Evolutionary conservation across 1,284 basidiomycete species (phyloP).

Genomic region (Ceratobasidium sp.): DNA sequence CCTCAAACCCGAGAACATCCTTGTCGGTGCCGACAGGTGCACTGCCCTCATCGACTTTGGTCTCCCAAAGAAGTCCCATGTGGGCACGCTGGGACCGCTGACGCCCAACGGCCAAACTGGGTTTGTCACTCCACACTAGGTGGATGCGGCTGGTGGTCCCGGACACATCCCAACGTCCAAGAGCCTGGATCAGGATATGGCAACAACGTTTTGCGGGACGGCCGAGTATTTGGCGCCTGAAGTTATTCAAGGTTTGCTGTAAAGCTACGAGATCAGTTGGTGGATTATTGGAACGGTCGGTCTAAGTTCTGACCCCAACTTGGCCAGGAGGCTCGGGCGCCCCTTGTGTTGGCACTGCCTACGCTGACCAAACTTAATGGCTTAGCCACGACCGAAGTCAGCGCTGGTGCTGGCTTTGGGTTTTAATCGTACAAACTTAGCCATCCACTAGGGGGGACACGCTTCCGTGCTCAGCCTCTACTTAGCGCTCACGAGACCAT

Average conservation of each 20-base stretch:
- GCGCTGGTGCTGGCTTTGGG: too few species aligned
- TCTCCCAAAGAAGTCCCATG: constrained; percentile 84
- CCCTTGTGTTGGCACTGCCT: too few species aligned
- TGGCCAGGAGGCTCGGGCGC: too few species aligned
- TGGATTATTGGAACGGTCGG: constrained; percentile 99
- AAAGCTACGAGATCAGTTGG: constrained; percentile 97
- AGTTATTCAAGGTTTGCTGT: constrained; percentile 90
- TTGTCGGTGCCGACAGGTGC: constrained; percentile 92
- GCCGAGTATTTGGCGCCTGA: constrained; percentile 95
- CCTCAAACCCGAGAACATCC: constrained; percentile 93
- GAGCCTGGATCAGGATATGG: constrained; percentile 62
- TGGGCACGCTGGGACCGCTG: constrained; percentile 54
- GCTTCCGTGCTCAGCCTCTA: too few species aligned
- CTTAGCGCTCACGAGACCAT: too few species aligned
- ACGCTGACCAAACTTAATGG: too few species aligned
- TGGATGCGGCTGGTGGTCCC: constrained; percentile 58
- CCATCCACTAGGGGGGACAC: too few species aligned
- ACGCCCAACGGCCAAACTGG: constrained; percentile 59
- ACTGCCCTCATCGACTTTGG: constrained; percentile 97
- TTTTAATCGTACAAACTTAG: too few species aligned
- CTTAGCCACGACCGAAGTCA: too few species aligned
- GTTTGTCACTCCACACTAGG: constrained; percentile 73
- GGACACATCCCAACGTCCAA: constrained; percentile 36
- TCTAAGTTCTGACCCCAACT: too few species aligned
- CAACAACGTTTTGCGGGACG: constrained; percentile 88